Percentiles rank a stretch among this genome's conserved stretches.
phyloP scores from a whole-genome alignment of 768 basidiomycete genomes.

The Calocybe gangraenosa region DNA sequence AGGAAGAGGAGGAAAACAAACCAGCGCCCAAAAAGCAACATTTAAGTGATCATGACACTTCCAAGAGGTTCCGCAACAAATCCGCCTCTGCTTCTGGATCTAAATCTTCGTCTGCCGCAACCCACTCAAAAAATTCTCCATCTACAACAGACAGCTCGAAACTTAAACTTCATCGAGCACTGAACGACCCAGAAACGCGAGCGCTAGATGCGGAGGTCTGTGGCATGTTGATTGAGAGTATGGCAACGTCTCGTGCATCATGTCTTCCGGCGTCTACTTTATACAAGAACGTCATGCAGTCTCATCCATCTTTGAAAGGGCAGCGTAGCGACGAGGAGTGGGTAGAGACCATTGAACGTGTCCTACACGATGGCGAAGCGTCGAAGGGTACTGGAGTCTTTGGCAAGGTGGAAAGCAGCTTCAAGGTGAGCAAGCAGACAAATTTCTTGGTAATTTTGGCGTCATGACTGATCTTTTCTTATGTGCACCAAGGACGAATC shows the following conservation, averaged over 20 bases:
- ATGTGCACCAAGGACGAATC: slow-evolving; percentile 54
- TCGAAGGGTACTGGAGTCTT: slow-evolving; percentile 52
- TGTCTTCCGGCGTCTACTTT: slow-evolving; percentile 54
- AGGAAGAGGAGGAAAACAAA: slow-evolving; percentile 7
- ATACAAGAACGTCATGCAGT: slow-evolving; percentile 45
- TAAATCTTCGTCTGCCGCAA: background rate
- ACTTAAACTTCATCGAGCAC: background rate
- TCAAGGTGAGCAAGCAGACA: too few relatives aligned
- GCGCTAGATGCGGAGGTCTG: slow-evolving; percentile 36
- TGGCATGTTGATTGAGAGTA: slow-evolving; percentile 66
- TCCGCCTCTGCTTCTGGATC: slow-evolving; percentile 3
- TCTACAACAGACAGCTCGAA: background rate
- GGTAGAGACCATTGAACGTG: slow-evolving; percentile 42
- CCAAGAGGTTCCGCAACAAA: background rate
- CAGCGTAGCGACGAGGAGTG: slow-evolving; percentile 43
- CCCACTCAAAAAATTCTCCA: background rate
- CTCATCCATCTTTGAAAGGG: slow-evolving; percentile 44
- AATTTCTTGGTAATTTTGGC: too few relatives aligned
- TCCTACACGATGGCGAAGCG: slow-evolving; percentile 43
- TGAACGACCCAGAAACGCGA: slow-evolving; percentile 6
- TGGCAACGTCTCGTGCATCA: slow-evolving; percentile 71
- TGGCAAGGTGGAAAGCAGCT: slow-evolving; percentile 46
- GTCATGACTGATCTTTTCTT: too few relatives aligned
- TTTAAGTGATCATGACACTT: slow-evolving; percentile 10
- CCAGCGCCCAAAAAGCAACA: slow-evolving; percentile 21